These are phyloP conservation scores for Claviceps maximensis DNA, from an alignment of 2,329 filamentous ascomycete genomes.

Conservation along the genomic window DNA sequence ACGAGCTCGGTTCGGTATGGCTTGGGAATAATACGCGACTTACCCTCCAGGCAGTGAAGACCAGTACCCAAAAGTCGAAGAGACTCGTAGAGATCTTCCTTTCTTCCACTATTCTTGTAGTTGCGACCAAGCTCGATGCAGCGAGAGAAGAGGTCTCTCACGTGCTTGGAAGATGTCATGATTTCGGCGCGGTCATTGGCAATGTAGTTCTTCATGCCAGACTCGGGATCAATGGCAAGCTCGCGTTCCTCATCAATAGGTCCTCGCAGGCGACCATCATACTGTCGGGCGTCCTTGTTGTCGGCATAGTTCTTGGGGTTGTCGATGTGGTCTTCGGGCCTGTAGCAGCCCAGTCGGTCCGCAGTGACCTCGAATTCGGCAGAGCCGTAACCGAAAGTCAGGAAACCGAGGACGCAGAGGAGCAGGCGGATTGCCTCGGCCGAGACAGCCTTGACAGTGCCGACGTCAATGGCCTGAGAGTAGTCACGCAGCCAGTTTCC, in stretches of 20 bases:
- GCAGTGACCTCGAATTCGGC: slow-evolving; percentile 75
- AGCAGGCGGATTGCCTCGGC: slow-evolving; percentile 83
- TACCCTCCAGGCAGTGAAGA: slow-evolving; percentile 74
- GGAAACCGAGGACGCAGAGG: slow-evolving; percentile 78
- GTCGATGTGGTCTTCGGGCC: slow-evolving; percentile 62
- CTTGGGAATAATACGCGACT: slow-evolving; percentile 5
- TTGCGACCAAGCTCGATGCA: slow-evolving; percentile 70
- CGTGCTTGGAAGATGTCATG: slow-evolving; percentile 67
- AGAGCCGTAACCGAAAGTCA: slow-evolving; percentile 77
- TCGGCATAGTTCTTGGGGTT: slow-evolving; percentile 85
- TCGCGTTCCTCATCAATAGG: slow-evolving; percentile 69
- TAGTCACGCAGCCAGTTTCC: slow-evolving; percentile 93
- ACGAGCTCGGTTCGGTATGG: neutral
- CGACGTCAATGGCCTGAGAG: slow-evolving; percentile 86
- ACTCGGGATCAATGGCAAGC: slow-evolving; percentile 61
- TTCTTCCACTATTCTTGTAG: slow-evolving; percentile 44
- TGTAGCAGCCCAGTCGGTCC: slow-evolving; percentile 70
- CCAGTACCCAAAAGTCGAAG: slow-evolving; percentile 77
- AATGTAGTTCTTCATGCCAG: slow-evolving; percentile 88
- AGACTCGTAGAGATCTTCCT: slow-evolving; percentile 73
- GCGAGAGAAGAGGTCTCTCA: slow-evolving; percentile 57
- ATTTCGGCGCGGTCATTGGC: slow-evolving; percentile 68
- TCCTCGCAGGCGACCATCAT: slow-evolving; percentile 67
- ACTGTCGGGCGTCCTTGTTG: slow-evolving; percentile 71
- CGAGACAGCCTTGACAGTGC: slow-evolving; percentile 80